Evolutionary conservation across 1,284 basidiomycete genomes (phyloP), one percentile per base, ranked within the genome.

Genomic region (Ustilago crameri): DNA sequence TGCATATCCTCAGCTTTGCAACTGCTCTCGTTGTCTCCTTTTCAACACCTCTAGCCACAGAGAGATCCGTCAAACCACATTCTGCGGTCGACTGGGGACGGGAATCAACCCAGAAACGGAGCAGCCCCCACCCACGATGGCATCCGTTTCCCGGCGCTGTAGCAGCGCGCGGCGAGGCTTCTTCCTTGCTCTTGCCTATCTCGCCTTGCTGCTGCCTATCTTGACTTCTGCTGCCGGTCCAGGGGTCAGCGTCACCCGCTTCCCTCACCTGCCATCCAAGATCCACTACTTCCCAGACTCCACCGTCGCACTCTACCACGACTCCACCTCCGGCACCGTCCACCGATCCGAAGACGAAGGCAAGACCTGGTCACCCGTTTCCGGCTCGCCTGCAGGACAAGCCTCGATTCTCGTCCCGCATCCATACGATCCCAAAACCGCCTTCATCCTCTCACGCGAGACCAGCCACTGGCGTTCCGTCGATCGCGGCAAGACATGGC

Each of bases 201-300:
- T 37, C 20, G 5, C 37, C 1, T 34, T 67, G 9, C 17, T 54
- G 18, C 20, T 54, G 23, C 4, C 41, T 0, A n/a, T 59, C 9
- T 20, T 57, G 7, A 45, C 51, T 5, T 23, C 15, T 14, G 65
- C 66, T 17, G 61, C 56, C 17, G 44, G 55, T 8, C 86, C 87
- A 38, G 73, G 79, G 24, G 84, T 86, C 4, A 67, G 80, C 7
- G 70, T 85, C n/a, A 85, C 84, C 7, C 75, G 84, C 23, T 86
- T 88, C 58, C 81, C 85, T 35, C 91, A 92, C 82, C 85, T 92
- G 1, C 84, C 96, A 90, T 87, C 87, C n/a, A 87, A 88, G 73
- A 84, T 97, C 52, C 91, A 91, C 86, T 97, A 94, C 87, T 95
- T 98, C 85, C 91, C 95, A 73, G 95, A 96, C 85, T 90, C 92